Conservation (phyloP, 2,329 filamentous ascomycete genomes). For the Tolypocladium guangdongense region DNA sequence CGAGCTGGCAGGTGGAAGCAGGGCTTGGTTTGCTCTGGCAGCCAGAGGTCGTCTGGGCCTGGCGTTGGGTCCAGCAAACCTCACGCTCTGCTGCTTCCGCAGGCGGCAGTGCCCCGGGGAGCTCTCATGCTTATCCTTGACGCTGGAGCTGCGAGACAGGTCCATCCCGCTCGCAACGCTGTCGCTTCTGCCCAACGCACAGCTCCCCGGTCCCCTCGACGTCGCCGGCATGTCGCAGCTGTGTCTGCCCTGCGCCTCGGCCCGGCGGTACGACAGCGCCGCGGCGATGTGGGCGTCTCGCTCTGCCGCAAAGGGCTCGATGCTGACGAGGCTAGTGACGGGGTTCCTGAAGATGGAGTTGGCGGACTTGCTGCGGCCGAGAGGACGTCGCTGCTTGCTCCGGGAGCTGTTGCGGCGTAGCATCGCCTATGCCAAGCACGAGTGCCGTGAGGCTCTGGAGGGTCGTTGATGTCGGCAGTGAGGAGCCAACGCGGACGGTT, state of each 20-base stretch:
- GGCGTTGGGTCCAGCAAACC: slow-evolving; percentile 33
- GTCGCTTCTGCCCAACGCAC: slow-evolving; percentile 9
- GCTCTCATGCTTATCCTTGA: slow-evolving; percentile 9
- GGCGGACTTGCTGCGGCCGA: slow-evolving; percentile 43
- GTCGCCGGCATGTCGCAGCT: slow-evolving; percentile 5
- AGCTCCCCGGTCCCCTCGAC: not conserved
- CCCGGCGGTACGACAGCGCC: slow-evolving; percentile 45
- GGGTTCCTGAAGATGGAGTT: slow-evolving; percentile 30
- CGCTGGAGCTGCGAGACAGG: slow-evolving; percentile 6
- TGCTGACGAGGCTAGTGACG: slow-evolving; percentile 32
- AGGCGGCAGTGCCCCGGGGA: slow-evolving; percentile 11
- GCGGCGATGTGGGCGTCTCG: slow-evolving; percentile 54
- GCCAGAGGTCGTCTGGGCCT: slow-evolving; percentile 17
- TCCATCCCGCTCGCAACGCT: slow-evolving; percentile 9
- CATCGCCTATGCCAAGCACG: slow-evolving; percentile 23
- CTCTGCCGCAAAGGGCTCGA: slow-evolving; percentile 37
- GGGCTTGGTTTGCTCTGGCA: slow-evolving; percentile 12
- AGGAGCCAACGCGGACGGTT: not conserved
- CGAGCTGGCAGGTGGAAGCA: not conserved
- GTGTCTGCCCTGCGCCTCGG: slow-evolving; percentile 32
- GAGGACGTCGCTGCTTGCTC: slow-evolving; percentile 25
- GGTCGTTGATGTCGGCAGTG: not conserved
- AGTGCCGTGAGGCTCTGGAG: not conserved
- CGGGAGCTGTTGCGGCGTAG: slow-evolving; percentile 37
- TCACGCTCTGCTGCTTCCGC: slow-evolving; percentile 41